These are phyloP conservation scores for Elongisporangium prolatum DNA, from an alignment of 352 stramenopile species.

Conservation along the genomic window DNA sequence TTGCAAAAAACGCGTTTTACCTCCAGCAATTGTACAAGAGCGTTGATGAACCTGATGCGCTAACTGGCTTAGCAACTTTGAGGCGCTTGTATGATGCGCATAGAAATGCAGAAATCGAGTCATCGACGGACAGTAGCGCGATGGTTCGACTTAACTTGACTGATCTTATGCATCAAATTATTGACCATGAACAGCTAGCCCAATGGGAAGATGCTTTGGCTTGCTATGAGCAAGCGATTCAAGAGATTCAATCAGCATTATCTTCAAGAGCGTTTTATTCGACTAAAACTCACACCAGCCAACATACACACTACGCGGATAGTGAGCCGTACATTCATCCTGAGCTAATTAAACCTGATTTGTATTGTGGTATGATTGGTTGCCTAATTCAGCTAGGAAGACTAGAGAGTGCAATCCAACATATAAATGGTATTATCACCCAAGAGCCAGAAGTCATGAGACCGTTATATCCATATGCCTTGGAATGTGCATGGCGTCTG, in stretches of 20 bases:
- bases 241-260: conserved; percentile 53
- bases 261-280: conserved; percentile 22
- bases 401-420: conserved; percentile 78
- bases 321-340: conserved; percentile 35
- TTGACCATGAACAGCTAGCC: conserved; percentile 64
- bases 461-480: conserved; percentile 74
- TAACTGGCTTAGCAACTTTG: conserved; percentile 55
- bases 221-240: conserved; percentile 76
- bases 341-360: conserved; percentile 51
- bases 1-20: conserved; percentile 62
- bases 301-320: conserved; percentile 22
- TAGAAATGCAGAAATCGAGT: conserved; percentile 19
- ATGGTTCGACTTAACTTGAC: conserved; percentile 45
- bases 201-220: conserved; percentile 74
- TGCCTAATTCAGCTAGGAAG: conserved; percentile 83
- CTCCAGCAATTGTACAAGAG: conserved; percentile 76
- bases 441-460: conserved; percentile 72
- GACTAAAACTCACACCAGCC: conserved; percentile 13
- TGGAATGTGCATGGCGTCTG: conserved; percentile 85
- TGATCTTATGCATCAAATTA: conserved; percentile 67
- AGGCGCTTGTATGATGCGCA: conserved; percentile 46
- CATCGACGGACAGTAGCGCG: not conserved
- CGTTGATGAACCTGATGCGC: conserved; percentile 63
- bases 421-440: conserved; percentile 84
- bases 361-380: conserved; percentile 80